These are phyloP conservation scores for Stephanodiscus triporus DNA, from an alignment of 108 stramenopile species.

Conservation along the genomic window DNA sequence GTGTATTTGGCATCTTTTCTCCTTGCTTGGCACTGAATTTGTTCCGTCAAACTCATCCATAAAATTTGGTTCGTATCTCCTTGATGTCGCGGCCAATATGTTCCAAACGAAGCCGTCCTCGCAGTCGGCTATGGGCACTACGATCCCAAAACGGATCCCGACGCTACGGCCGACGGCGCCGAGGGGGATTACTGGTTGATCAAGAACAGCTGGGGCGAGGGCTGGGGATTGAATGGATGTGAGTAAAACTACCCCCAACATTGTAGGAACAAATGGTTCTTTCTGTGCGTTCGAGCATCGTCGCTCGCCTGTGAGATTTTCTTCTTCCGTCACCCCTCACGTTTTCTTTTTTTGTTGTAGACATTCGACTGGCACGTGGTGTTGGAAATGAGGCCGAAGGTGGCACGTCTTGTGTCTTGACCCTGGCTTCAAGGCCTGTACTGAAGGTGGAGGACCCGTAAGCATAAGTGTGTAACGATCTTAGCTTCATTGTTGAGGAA, in stretches of 20 bases:
- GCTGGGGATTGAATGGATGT: constrained; percentile 89
- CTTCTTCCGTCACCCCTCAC: neutral
- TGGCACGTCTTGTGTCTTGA: constrained; percentile 38
- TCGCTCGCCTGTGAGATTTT: neutral
- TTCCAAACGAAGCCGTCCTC: constrained; percentile 55
- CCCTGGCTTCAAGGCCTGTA: too few relatives aligned
- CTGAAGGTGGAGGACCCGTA: too few relatives aligned
- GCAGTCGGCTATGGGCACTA: constrained; percentile 95
- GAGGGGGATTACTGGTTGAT: constrained; percentile 35
- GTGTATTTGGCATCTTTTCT: too few relatives aligned
- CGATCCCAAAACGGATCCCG: constrained; percentile 62
- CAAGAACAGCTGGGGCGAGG: constrained; percentile 86
- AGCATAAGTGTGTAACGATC: too few relatives aligned
- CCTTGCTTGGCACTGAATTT: too few relatives aligned
- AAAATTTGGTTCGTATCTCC: too few relatives aligned
- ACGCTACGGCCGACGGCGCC: constrained; percentile 29
- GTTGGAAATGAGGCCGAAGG: constrained; percentile 35
- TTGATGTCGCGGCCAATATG: too few relatives aligned
- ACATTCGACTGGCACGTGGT: constrained; percentile 36
- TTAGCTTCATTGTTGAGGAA: too few relatives aligned
- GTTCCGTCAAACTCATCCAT: too few relatives aligned
- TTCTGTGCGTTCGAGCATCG: neutral
- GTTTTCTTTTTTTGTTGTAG: neutral
- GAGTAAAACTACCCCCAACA: neutral
- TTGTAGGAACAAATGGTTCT: too few relatives aligned